Evolutionary conservation across 2,329 filamentous ascomycete species (phyloP), one percentile per base, ranked within the genome.

Genomic region (Fusarium poae): DNA sequence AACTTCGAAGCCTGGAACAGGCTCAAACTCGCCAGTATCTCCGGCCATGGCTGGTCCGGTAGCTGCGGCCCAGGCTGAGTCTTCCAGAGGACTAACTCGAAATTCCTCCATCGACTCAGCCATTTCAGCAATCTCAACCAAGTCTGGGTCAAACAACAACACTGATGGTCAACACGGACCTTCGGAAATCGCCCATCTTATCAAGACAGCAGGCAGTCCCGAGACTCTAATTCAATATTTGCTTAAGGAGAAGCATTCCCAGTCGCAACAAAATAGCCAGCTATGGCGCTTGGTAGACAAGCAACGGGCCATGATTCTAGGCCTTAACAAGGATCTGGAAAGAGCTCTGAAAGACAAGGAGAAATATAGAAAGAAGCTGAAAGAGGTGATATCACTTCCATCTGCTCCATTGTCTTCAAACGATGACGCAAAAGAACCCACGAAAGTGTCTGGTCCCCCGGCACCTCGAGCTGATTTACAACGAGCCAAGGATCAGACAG

Each of bases 231-330:
- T 99, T 63, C 88, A 93, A 72, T 93, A 96, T 74, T 82, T 99
- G 50, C 82, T 97, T 68, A 97, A 92, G 77, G 96, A 99, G 77
- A 98, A 97, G 79, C 89, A 95, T 67, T 92, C 93, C 49, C 92
- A 94, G 56, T 88, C 92, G 7, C 91, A 93, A 71, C 96, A 98
- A 76, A 98, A 98, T 77, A 85, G 90, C 20, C 95, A 99, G 78
- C 82, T 99, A 74, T 99, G 96, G 96, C 91, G 94, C 51, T 82
- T 99, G 46, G 94, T 99, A 50, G 95, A 98, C 78, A 98, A 99
- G 82, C 96, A 99, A 79, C 87, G 95, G 66, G 89, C 93, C 18
- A 94, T 99, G 89, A 94, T 99, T 56, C 80, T 97, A 21, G 95
- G 94, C 10, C 84, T 99, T 67, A 97, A 98, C 76, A 97, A 96